These are phyloP conservation scores for Kluyveromyces sp. DNA, from an alignment of 1,139 yeast genomes.

Conservation along the genomic window DNA sequence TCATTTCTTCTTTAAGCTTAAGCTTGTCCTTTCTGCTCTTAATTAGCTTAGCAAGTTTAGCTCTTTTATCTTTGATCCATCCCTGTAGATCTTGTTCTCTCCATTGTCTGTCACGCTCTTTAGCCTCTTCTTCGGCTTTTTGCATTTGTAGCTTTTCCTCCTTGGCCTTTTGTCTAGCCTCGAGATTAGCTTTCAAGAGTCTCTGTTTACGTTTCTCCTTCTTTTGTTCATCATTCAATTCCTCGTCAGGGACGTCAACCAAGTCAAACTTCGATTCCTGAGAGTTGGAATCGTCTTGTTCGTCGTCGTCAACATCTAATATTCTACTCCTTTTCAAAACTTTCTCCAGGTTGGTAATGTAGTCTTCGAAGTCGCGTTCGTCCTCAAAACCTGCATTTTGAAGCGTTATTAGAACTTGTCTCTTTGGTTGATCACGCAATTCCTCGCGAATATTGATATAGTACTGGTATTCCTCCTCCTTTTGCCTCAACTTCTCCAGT, in stretches of 20 bases:
- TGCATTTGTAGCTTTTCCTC: constrained; percentile 61
- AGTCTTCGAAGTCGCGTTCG: constrained; percentile 62
- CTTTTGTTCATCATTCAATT: constrained; percentile 68
- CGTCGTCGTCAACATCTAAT: constrained; percentile 53
- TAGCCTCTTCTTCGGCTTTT: constrained; percentile 44
- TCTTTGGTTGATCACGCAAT: constrained; percentile 42
- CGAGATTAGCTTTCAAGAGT: constrained; percentile 76
- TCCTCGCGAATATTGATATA: constrained; percentile 52
- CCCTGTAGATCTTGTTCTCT: constrained; percentile 64
- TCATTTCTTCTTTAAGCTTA: constrained; percentile 67
- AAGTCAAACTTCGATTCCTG: constrained; percentile 66
- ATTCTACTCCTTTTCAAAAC: constrained; percentile 61
- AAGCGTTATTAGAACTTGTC: constrained; percentile 37
- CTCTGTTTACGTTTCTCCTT: constrained; percentile 83
- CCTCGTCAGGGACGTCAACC: constrained; percentile 76
- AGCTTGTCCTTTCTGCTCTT: constrained; percentile 57
- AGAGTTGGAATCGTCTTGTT: constrained; percentile 31
- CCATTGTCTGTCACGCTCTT: constrained; percentile 64
- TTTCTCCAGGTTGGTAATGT: constrained; percentile 57
- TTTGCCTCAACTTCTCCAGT: constrained; percentile 68
- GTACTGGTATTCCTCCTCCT: constrained; percentile 73
- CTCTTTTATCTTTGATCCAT: constrained; percentile 72
- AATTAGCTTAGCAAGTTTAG: constrained; percentile 49
- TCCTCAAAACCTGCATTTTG: constrained; percentile 74
- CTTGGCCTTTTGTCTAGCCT: constrained; percentile 77